Evolutionary conservation across 768 basidiomycete genomes (phyloP).

Genomic region (Russula foetens): DNA sequence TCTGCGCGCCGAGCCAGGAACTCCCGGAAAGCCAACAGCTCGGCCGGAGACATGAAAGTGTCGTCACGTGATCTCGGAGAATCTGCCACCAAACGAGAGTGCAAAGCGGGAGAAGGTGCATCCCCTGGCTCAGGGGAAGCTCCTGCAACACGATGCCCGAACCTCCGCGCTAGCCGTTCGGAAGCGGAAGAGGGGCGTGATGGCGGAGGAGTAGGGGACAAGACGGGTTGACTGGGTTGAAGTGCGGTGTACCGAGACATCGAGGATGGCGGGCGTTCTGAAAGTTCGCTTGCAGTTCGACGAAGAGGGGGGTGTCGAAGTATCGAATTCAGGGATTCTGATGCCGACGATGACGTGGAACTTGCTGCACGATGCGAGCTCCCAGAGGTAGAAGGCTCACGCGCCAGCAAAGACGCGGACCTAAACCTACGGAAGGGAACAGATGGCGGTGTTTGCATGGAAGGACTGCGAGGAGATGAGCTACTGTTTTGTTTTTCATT

Average conservation of each 20-base stretch:
- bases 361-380: neutral
- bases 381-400: neutral
- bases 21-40: constrained; percentile 8
- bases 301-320: neutral
- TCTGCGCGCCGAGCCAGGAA: constrained; percentile 11
- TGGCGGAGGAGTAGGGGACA: neutral
- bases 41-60: constrained; percentile 7
- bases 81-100: neutral
- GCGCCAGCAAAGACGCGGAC: neutral
- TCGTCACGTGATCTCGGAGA: neutral
- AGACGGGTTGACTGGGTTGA: neutral
- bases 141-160: neutral
- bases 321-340: neutral
- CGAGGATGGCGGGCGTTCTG: neutral
- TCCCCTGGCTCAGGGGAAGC: neutral
- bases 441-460: neutral
- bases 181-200: neutral
- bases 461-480: neutral
- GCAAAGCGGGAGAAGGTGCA: neutral
- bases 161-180: neutral
- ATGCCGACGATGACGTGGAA: constrained; percentile 1
- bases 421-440: neutral
- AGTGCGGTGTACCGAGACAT: neutral
- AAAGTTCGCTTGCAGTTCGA: constrained; percentile 3
- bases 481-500: neutral